Base-by-base conservation (phyloP, 495 filamentous ascomycete species). In the Penicillium argentinense region DNA sequence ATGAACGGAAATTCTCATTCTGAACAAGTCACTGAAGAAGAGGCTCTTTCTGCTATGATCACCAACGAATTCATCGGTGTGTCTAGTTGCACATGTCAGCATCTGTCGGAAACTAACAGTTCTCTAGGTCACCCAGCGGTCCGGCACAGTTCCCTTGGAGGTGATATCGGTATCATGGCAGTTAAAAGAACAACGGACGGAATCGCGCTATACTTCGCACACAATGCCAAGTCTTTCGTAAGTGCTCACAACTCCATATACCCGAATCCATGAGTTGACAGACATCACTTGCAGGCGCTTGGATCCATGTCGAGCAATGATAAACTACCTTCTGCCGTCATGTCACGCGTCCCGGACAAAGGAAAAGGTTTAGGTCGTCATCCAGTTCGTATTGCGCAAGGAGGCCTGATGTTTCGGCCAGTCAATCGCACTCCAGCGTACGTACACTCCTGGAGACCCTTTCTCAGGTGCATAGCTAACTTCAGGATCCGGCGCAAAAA, bases 161-260 rank as follows among this genome's bases (percentile, higher is more conserved):
- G 85, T 4, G 88, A 88, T 13, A 87, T 97, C 55, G 91, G 91
- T 13, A 77, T 95, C 39, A 78, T 97, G 73, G 78, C 81, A 5
- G 85, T 92, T 39, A 95, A 95, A 69, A 90, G 87, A 66, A 83
- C 80, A 1, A 63, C 68, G 3, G 71, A 78, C 19, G 89, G 88
- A 2, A 76, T 86, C 23, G 87, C 79, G 50, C 71, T 97, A 13
- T 90, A 89, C 63, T 97, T 91, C 62, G 89, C 83, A 1, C 91
- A 97, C 66, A 97, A 95, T 60, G 96, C 90, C 3, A 89, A 95
- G 54, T 93, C 89, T 0, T 96, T 97, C 59, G 75, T 81, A 56
- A 68, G 76, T 66, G 14, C 9, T 12, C 4, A n/a, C n/a, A n/a
- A n/a, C n/a, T 18, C 34, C 11, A 29, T 18, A 11, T 7, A 18